These are phyloP conservation scores for Pelargonium citronellum DNA, from an alignment of 441 rosid species.

Conservation along the genomic window DNA sequence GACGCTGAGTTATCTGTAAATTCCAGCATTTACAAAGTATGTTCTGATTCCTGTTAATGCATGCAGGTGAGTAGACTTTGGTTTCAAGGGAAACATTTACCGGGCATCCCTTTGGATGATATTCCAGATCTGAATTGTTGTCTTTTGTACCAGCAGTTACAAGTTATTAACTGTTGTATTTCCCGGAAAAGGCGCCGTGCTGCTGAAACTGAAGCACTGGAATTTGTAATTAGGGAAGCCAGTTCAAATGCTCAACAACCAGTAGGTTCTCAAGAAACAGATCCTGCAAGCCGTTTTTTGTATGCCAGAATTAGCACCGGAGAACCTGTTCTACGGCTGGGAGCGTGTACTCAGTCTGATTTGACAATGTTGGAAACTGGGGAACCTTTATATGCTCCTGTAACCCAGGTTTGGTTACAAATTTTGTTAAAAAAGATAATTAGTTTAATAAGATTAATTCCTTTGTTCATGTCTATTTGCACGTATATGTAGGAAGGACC, in stretches of 20 bases:
- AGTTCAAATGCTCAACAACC: conserved; percentile 39
- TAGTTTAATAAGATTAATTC: conserved; percentile 14
- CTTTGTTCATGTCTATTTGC: conserved; percentile 23
- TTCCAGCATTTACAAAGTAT: conserved; percentile 21
- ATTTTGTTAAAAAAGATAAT: conserved; percentile 18
- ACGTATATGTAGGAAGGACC: conserved; percentile 66
- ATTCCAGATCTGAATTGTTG: conserved; percentile 80
- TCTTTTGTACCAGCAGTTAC: conserved; percentile 76
- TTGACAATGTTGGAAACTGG: conserved; percentile 85
- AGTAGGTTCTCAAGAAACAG: conserved; percentile 19
- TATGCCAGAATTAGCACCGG: conserved; percentile 61
- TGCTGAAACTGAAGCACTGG: conserved; percentile 61
- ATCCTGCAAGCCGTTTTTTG: conserved; percentile 34
- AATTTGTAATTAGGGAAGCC: conserved; percentile 53
- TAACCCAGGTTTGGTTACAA: conserved; percentile 61
- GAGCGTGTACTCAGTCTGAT: conserved; percentile 48
- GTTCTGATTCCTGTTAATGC: conserved; percentile 18
- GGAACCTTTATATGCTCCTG: conserved; percentile 79
- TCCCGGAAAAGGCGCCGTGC: conserved; percentile 59
- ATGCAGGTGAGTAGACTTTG: conserved; percentile 78
- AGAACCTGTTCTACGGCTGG: conserved; percentile 72
- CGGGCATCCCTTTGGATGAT: conserved; percentile 66
- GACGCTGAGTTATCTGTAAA: conserved; percentile 5
- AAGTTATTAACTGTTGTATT: conserved; percentile 87
- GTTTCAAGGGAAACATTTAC: conserved; percentile 63